These are phyloP conservation scores for slime mould (Dictyostelium discoideum) DNA, from an alignment of 78 protist genomes.

Conservation along the genomic window DNA sequence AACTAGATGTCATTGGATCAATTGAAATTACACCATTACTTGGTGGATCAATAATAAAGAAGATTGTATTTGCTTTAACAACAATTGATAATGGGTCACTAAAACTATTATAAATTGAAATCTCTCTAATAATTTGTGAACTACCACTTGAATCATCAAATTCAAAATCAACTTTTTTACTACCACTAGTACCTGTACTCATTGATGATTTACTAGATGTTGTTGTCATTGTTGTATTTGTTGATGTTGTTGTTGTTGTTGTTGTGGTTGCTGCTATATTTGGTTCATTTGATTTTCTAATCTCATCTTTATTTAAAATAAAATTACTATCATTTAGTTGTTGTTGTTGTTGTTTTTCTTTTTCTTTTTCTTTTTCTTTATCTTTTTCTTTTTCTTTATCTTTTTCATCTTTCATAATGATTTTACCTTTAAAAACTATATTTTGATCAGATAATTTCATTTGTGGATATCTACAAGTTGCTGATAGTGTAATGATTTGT, in stretches of 20 bases:
- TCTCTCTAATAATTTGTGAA: neutral
- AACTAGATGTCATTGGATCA: neutral
- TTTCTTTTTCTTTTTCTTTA: neutral
- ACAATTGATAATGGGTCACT: neutral
- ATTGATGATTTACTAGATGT: neutral
- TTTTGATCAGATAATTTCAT: slow-evolving; percentile 40
- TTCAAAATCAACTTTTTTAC: slow-evolving; percentile 36
- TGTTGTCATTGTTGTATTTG: slow-evolving; percentile 12
- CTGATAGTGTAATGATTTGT: slow-evolving; percentile 22
- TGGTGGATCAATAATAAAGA: slow-evolving; percentile 24
- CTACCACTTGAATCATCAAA: neutral
- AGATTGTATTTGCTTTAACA: slow-evolving; percentile 3
- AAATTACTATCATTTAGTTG: neutral
- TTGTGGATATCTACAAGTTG: slow-evolving; percentile 56
- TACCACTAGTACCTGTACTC: neutral
- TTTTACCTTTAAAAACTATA: slow-evolving; percentile 43
- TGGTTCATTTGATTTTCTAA: slow-evolving; percentile 1
- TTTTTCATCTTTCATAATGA: neutral
- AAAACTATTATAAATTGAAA: slow-evolving; percentile 37
- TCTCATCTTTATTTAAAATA: neutral
- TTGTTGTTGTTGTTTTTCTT: neutral
- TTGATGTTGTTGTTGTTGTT: neutral
- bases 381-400: neutral
- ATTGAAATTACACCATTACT: neutral
- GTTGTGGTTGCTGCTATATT: neutral